Evolutionary conservation across 2,329 filamentous ascomycete species (phyloP), one percentile per base, ranked within the genome.

Genomic region (Gliomastix tumulicola): DNA sequence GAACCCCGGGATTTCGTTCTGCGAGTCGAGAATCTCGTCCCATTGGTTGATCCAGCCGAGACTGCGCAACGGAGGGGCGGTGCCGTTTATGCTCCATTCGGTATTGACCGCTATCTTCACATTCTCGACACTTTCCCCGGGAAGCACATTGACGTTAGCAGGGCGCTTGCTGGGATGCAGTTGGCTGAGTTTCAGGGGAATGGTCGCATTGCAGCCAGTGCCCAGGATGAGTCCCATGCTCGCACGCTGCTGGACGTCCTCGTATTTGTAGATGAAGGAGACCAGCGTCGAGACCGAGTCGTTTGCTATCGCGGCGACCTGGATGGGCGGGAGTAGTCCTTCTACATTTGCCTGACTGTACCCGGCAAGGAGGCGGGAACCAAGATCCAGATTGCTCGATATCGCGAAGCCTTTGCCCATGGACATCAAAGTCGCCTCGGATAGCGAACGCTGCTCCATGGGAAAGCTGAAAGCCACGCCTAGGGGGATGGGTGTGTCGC

Each of bases 161-260:
- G 63, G 77, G 48, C 66, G 59, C 54, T 90, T 90, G 38, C 68
- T 71, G 8, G 71, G 63, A 42, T 83, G 76, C 15, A 92, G 64
- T 39, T 68, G 71, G 32, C 61, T 69, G 34, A 83, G 61, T 46
- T 71, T 75, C 55, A 92, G 72, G 0, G 84, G 79, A 28, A 90
- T 79, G 2, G 86, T 90, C 3, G 86, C 85, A 49, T 90, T 90
- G 51, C 81, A 82, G 5, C 86, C 86, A 0, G 85, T 90, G 10
- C 85, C 86, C 23, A 88, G 82, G 43, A 92, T 89, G 16, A 90
- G 68, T 6, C 83, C 84, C 82, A 90, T 89, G 20, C 73, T 75
- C 4, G 85, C 73, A 74, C 5, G 84, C 82, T 42, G 80, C 40
- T 74, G 71, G 0, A 66, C 61, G 12, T 71, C 61, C 15, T 75